Conservation (phyloP, 306 rosid species). For the Cucurbita pepo region DNA sequence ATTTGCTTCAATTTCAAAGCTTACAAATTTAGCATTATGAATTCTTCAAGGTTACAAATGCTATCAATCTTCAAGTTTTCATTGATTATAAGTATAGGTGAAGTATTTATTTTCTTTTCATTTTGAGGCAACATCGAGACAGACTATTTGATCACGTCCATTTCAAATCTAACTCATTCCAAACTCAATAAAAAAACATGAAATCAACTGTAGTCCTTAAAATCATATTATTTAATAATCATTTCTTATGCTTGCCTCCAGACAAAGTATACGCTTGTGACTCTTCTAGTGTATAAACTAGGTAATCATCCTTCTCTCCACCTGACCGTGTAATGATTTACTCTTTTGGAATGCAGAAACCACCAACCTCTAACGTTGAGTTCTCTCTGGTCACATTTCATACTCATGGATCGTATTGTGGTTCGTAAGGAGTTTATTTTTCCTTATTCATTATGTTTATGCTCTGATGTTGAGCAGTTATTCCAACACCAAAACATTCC, state of each 20-base stretch:
- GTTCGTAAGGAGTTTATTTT: slow-evolving; percentile 24
- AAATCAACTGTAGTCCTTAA: neutral
- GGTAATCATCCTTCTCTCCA: slow-evolving; percentile 6
- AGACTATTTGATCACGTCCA: neutral
- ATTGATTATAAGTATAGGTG: neutral
- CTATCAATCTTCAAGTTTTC: neutral
- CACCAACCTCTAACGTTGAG: slow-evolving; percentile 40
- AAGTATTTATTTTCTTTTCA: neutral
- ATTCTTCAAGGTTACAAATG: neutral
- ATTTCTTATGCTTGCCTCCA: neutral
- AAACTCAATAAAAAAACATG: neutral
- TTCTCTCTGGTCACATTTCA: slow-evolving; percentile 56
- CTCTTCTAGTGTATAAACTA: neutral
- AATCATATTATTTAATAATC: neutral
- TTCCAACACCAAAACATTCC: neutral
- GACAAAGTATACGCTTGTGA: neutral
- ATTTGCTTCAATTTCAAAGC: neutral
- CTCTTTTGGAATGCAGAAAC: slow-evolving; percentile 48
- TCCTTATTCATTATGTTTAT: neutral
- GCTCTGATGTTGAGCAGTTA: neutral
- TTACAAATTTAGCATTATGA: neutral
- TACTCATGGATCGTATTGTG: slow-evolving; percentile 89
- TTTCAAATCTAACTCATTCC: neutral
- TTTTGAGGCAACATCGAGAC: neutral
- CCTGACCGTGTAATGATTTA: neutral